phyloP scores from a whole-genome alignment of 148 eudicot species.

The Silene conica region DNA sequence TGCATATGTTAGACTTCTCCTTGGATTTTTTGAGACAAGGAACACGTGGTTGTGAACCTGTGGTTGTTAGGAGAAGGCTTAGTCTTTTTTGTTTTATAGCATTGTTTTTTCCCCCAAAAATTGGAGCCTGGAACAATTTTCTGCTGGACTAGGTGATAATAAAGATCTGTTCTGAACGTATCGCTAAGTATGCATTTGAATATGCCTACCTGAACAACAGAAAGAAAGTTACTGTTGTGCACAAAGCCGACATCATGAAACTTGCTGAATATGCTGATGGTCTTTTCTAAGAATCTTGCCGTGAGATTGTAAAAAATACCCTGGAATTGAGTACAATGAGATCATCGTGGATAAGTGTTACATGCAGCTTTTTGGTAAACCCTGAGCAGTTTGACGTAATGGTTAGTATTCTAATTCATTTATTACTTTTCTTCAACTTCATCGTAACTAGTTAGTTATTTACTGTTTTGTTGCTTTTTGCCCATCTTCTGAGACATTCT shows the following conservation, averaged over 20 bases:
- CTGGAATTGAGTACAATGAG: slow-evolving; percentile 70
- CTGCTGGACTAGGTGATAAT: too few species aligned
- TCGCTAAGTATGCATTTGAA: slow-evolving; percentile 84
- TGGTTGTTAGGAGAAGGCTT: not conserved
- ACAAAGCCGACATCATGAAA: slow-evolving; percentile 91
- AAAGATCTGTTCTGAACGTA: slow-evolving; percentile 63
- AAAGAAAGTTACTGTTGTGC: slow-evolving; percentile 87
- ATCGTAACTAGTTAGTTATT: slow-evolving; percentile 9
- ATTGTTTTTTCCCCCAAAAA: not conserved
- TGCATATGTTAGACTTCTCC: not conserved
- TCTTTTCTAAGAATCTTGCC: slow-evolving; percentile 78
- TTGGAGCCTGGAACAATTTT: too few species aligned
- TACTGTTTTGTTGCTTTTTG: not conserved
- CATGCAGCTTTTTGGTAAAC: slow-evolving; percentile 85
- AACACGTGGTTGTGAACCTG: not conserved
- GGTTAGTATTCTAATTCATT: slow-evolving; percentile 35
- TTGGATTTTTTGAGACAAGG: not conserved
- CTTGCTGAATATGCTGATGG: slow-evolving; percentile 97
- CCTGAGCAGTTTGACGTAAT: slow-evolving; percentile 94
- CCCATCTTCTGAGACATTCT: not conserved
- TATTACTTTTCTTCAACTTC: not conserved
- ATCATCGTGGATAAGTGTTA: slow-evolving; percentile 88
- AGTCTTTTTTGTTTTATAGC: not conserved
- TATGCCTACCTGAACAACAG: slow-evolving; percentile 85
- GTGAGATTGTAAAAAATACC: slow-evolving; percentile 73